Base-by-base conservation (phyloP, 257 asterid species). In the Cordia subcordata region DNA sequence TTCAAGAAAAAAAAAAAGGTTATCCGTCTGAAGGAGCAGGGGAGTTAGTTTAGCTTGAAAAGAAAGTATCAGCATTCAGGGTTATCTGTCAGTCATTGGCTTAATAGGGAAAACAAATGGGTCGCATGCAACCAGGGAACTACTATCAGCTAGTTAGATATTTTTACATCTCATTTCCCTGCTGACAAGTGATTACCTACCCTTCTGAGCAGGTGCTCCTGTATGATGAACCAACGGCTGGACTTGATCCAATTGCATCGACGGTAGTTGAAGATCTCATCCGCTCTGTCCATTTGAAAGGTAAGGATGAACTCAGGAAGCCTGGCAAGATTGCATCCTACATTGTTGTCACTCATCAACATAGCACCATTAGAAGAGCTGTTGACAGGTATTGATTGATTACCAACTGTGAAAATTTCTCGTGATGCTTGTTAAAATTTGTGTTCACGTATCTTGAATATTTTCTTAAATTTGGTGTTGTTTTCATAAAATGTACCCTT, bases 141-240 rank as follows among this genome's bases (percentile, higher is more conserved):
- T n/a, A n/a, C n/a, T n/a, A n/a, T n/a, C n/a, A n/a, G n/a, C n/a
- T n/a, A n/a, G n/a, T n/a, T n/a, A 46, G 17, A 1, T 8, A 13
- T 46, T 2, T 49, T 20, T 49, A 16, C 20, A 52, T 52, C 4
- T 52, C 15, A 21, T 22, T 52, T 16, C n/a, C 11, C 37, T 49
- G 53, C 53, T 45, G 57, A 21, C n/a, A 1, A 38, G 11, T 61
- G 10, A 2, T 42, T 42, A 42, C 50, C 40, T 32, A 5, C 72
- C 37, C 46, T 46, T 52, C 59, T 57, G 83, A 61, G 66, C 80
- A 92, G 99, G 99, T 93, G 62, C 94, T 93, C 59, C 76, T 93
- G 60, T 93, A 89, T 65, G 99, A 93, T 58, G 99, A 93, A 75
- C 99, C 99, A 53, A 93, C 97, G 55, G 97, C 99, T 71, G 99